phyloP scores from a whole-genome alignment of 225 moss, liverwort and hornwort species.

The Pseudoscleropodium purum region DNA sequence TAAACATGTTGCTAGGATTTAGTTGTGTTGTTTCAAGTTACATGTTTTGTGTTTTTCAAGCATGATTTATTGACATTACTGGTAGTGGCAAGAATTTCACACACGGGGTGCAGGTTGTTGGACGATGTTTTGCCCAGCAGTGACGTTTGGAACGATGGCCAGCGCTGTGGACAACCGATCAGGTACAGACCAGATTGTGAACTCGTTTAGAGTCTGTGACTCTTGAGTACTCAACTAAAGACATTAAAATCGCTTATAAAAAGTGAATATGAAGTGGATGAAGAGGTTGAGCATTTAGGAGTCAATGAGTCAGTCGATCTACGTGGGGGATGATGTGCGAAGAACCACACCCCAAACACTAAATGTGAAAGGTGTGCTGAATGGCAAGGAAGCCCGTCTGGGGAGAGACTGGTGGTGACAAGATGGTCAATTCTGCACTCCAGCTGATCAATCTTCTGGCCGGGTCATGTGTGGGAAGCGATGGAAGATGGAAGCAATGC shows the following conservation, averaged over 20 bases:
- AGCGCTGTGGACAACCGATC: not conserved
- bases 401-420: not conserved
- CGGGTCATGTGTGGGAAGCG: conserved; percentile 5
- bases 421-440: not conserved
- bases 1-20: too few relatives aligned
- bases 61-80: not conserved
- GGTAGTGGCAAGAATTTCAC: not conserved
- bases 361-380: not conserved
- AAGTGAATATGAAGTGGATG: not conserved
- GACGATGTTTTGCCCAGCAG: conserved; percentile 14
- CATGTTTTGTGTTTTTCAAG: not conserved
- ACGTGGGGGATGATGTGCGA: not conserved
- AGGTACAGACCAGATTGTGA: not conserved
- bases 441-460: not conserved
- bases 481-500: not conserved
- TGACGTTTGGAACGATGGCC: conserved; percentile 10
- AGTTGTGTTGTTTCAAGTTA: not conserved
- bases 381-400: not conserved
- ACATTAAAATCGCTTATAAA: not conserved
- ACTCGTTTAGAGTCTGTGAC: not conserved
- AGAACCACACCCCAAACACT: not conserved
- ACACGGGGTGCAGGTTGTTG: conserved; percentile 13
- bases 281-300: not conserved
- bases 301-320: not conserved
- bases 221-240: not conserved